These are phyloP conservation scores for Clonostachys rhizophaga DNA, from an alignment of 2,329 filamentous ascomycete genomes.

Conservation along the genomic window DNA sequence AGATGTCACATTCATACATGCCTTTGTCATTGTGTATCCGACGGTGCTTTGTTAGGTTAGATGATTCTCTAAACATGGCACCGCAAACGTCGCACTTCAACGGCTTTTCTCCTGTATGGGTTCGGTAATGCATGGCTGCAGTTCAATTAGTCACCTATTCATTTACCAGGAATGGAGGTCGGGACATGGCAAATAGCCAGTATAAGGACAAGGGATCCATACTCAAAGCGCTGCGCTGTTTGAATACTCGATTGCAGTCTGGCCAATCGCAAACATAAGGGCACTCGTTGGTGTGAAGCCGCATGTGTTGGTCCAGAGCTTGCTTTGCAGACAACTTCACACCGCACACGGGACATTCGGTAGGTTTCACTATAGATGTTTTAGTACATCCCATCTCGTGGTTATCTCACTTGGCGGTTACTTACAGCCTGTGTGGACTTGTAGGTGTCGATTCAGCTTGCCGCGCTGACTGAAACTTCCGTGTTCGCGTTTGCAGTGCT, in stretches of 20 bases:
- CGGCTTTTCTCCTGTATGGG: constrained; percentile 62
- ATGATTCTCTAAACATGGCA: constrained; percentile 59
- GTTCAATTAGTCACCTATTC: not conserved
- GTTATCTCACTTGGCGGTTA: constrained; percentile 4
- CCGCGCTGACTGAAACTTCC: constrained; percentile 54
- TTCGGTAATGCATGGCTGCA: constrained; percentile 61
- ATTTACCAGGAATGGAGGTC: not conserved
- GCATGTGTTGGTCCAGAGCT: constrained; percentile 61
- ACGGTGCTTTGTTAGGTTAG: constrained; percentile 62
- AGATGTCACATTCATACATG: constrained; percentile 45
- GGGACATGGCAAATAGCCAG: not conserved
- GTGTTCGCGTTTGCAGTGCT: constrained; percentile 45
- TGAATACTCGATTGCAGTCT: constrained; percentile 54
- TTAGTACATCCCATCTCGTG: constrained; percentile 6
- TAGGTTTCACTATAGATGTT: constrained; percentile 47
- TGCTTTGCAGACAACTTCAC: constrained; percentile 61
- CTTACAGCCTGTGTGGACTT: constrained; percentile 61
- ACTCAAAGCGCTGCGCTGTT: constrained; percentile 65
- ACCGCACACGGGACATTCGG: constrained; percentile 49
- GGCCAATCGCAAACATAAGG: constrained; percentile 51
- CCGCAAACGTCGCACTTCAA: constrained; percentile 53
- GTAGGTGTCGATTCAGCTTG: constrained; percentile 61
- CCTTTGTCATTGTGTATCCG: constrained; percentile 54
- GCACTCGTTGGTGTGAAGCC: constrained; percentile 62
- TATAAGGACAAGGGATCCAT: constrained; percentile 18